These are phyloP conservation scores for Hsuehochloa calcarea DNA, from an alignment of 176 grass and related monocot species.

Conservation along the genomic window DNA sequence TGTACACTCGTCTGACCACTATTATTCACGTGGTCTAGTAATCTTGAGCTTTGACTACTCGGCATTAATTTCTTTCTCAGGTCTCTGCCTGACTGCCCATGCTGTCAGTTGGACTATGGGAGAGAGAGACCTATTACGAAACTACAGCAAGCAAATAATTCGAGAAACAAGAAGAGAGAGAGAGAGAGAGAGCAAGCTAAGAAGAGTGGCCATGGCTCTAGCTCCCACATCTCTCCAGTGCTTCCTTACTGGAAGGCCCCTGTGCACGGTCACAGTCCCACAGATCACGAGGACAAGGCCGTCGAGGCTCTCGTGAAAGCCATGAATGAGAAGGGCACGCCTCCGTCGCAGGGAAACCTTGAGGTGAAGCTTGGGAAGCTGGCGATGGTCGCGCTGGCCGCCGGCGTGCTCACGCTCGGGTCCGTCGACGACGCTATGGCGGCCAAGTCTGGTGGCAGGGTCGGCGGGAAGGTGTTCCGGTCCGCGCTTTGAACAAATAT, in stretches of 20 bases:
- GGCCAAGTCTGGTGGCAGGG: slow-evolving; percentile 83
- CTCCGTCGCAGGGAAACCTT: slow-evolving; percentile 19
- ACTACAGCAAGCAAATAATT: background rate
- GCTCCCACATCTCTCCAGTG: slow-evolving; percentile 32
- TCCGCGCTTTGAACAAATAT: too few species aligned
- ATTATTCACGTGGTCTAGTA: too few species aligned
- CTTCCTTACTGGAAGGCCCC: slow-evolving; percentile 54
- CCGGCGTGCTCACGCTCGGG: slow-evolving; percentile 59
- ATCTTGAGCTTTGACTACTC: too few species aligned
- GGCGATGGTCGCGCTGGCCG: slow-evolving; percentile 68
- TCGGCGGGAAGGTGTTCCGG: slow-evolving; percentile 90
- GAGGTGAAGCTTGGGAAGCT: slow-evolving; percentile 60
- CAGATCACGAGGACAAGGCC: slow-evolving; percentile 27
- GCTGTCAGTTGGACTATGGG: too few species aligned
- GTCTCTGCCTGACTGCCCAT: too few species aligned
- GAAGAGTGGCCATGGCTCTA: slow-evolving; percentile 47
- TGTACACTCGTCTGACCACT: too few species aligned
- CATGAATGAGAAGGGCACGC: slow-evolving; percentile 32
- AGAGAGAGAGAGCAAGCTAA: background rate
- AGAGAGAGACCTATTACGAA: background rate
- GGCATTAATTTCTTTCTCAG: too few species aligned
- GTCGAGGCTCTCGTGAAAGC: slow-evolving; percentile 53
- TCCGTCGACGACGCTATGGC: slow-evolving; percentile 69
- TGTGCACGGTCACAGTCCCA: slow-evolving; percentile 9
- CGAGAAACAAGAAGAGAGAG: background rate